Base-by-base conservation (phyloP, 306 rosid genomes). In the Luffa acutangula region DNA sequence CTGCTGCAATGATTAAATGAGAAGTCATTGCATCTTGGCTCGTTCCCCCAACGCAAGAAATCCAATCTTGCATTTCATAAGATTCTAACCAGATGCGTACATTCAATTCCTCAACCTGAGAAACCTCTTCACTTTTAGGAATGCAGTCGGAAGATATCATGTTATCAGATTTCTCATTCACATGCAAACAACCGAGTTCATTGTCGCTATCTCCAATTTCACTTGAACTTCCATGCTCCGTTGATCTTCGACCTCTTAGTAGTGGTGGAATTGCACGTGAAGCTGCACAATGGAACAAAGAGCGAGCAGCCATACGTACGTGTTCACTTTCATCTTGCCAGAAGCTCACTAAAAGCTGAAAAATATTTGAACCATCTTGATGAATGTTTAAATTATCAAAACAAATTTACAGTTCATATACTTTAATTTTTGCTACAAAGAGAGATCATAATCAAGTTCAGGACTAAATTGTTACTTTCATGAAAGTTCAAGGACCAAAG, bases 21-120 rank as follows among this genome's bases (percentile, higher is more conserved):
- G 97, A 92, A 72, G 97, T 86, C 97, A 95, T 92, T 46, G 97
- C 97, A 83, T 95, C 97, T 91, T 95, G 98, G 85, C 98, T 92
- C 56, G 91, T 92, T 83, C 98, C 98, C 56, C 98, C 97, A 75
- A 95, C 89, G 80, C 97, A 95, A 79, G 97, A 95, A 91, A 91
- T 91, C 98, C 98, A 95, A 79, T 95, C 98, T 78, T 90, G 98
- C 92, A 92, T 82, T 89, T 95, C 97, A 89, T 86, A 95, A 80
- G 93, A 92, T 86, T 92, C 96, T 77, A 95, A 82, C 98, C 98
- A 95, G 79, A 86, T 85, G 82, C 79, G 83, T 49, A 91, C 89
- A 52, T 78, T 88, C 58, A 89, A 85, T 85, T 92, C 90, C 85
- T 90, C 97, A 63, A 60, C 85, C 65, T 74, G 82, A 73, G 84